Conservation (phyloP, 192 early-diverging fungal species). For the Irineochytrium annulatum region DNA sequence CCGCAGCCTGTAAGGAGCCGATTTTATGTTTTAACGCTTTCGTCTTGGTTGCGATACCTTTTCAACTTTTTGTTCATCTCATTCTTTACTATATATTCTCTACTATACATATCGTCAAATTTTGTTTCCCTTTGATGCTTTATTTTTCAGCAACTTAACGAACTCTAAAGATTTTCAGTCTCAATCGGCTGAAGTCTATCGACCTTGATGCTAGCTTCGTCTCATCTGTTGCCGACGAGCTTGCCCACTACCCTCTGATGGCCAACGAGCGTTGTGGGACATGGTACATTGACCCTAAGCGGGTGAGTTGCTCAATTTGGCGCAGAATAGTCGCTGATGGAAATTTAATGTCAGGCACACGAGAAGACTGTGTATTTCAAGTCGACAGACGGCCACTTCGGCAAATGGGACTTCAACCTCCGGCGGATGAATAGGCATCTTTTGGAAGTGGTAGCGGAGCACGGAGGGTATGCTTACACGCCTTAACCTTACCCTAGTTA, state of each 20-base stretch:
- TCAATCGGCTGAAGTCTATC: conserved; percentile 77
- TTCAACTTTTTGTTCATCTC: no score
- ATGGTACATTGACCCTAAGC: conserved; percentile 76
- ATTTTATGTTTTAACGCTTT: not conserved
- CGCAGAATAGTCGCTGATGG: no score
- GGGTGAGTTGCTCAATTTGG: conserved; percentile 35
- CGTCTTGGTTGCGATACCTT: no score
- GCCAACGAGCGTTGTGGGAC: conserved; percentile 84
- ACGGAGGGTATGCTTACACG: conserved; percentile 49
- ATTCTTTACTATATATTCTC: no score
- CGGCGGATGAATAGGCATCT: conserved; percentile 76
- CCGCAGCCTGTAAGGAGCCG: not conserved
- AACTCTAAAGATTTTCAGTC: conserved; percentile 31
- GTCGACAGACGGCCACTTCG: conserved; percentile 89
- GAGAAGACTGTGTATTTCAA: conserved; percentile 80
- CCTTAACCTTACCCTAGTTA: not conserved
- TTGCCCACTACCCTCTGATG: conserved; percentile 56
- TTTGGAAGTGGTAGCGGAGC: conserved; percentile 45
- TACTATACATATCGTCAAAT: no score
- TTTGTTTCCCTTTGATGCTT: no score
- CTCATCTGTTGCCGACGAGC: conserved; percentile 41
- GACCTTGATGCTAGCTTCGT: conserved; percentile 74
- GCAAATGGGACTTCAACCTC: conserved; percentile 79
- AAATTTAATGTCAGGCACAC: conserved; percentile 30
- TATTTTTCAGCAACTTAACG: no score